Evolutionary conservation across 2,329 filamentous ascomycete species (phyloP).

Genomic region (Didymellaceae sp.): DNA sequence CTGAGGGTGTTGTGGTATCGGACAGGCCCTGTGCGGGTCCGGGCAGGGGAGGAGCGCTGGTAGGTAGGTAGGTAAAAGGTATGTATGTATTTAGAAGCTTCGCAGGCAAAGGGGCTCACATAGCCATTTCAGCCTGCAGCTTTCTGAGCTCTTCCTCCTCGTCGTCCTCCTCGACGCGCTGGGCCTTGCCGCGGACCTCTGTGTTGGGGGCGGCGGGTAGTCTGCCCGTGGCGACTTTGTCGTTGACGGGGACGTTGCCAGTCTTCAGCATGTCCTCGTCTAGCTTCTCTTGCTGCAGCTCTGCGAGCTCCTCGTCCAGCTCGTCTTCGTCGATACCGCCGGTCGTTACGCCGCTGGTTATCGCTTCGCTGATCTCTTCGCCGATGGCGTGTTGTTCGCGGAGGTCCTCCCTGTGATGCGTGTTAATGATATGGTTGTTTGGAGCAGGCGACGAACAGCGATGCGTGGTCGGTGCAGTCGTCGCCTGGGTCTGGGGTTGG

Average conservation of each 20-base stretch:
- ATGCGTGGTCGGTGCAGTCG: no score
- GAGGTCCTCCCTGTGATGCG: constrained; percentile 75
- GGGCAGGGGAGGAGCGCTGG: no score
- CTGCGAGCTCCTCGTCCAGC: constrained; percentile 82
- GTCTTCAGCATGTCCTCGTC: constrained; percentile 94
- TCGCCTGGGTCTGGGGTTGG: no score
- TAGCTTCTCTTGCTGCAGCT: constrained; percentile 87
- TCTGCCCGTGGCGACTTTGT: constrained; percentile 68
- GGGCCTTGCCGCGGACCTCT: constrained; percentile 54
- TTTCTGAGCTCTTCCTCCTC: constrained; percentile 94
- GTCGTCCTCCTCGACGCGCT: constrained; percentile 76
- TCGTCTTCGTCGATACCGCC: constrained; percentile 84
- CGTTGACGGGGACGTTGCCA: constrained; percentile 80
- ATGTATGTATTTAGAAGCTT: not conserved
- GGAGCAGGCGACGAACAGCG: no score
- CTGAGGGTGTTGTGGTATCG: not conserved
- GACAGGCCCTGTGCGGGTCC: no score
- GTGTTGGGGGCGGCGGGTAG: constrained; percentile 77
- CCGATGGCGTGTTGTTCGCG: constrained; percentile 91
- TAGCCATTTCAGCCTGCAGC: constrained; percentile 95
- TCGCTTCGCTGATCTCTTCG: constrained; percentile 88
- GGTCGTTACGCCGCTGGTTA: constrained; percentile 72
- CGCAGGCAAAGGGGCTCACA: constrained; percentile 59
- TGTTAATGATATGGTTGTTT: constrained; percentile 17
- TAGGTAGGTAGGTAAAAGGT: no score